Base-by-base conservation (phyloP, 1,139 yeast genomes). In the Tardiomyces blankii region DNA sequence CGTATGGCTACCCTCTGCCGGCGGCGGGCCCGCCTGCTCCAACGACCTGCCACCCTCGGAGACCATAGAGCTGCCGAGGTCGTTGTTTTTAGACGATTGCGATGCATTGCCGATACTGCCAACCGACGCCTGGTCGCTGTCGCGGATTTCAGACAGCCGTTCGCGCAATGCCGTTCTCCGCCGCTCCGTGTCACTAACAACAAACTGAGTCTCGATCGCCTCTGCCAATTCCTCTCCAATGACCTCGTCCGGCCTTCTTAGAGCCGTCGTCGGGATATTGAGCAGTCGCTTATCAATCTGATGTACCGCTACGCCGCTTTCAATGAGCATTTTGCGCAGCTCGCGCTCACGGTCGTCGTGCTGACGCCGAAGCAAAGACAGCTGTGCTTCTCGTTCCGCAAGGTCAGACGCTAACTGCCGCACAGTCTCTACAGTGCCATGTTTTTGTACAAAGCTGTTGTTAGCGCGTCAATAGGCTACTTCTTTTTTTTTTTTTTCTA, bases 391-490 rank as follows among this genome's bases (percentile, higher is more conserved):
- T 41, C 75, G 67, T 39, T 66, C 64, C 0, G 77, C 74, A 47
- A 77, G 56, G 49, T 76, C 80, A 0, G 66, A 54, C 0, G 78
- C 73, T 27, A 76, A 59, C 53, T 75, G 80, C 35, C 72, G 64
- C 3, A 75, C 67, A 25, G 75, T 65, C 1, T 61, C 58, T 5
- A 66, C 58, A 0, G 75, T 68, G 19, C 78, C 76, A 46, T 68
- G 64, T 25, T 70, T 60, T 2, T 57, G 57, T 5, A 75, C 64
- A 46, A 73, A 68, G 11, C 64, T 58, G 19, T 64, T 59, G 14
- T 69, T 58, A 12, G 67, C 56, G 23, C 54, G 58, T n/a, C n/a
- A n/a, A n/a, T n/a, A n/a, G n/a, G n/a, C n/a, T n/a, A n/a, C n/a
- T n/a, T n/a, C n/a, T n/a, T n/a, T n/a, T n/a, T n/a, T n/a, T n/a